A percentile compares a stretch with the other conserved stretches of the same genome.
These are phyloP conservation scores for Chlamydomonas asymmetrica DNA, from an alignment of 139 green algal genomes.

Conservation along the genomic window DNA sequence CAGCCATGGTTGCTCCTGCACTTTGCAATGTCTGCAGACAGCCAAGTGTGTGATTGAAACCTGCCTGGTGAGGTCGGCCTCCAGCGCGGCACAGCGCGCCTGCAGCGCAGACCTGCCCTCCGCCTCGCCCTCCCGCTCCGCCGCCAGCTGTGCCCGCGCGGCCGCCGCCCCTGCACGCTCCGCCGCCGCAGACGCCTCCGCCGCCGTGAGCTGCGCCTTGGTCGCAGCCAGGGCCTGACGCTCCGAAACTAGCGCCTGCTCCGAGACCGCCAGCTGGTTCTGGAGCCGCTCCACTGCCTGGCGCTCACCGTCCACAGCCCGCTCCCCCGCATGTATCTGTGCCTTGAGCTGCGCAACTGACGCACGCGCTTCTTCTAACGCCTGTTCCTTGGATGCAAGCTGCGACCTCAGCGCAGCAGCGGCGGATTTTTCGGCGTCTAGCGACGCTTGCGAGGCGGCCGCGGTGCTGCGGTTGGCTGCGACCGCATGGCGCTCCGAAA, in stretches of 20 bases:
- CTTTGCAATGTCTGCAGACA: no score
- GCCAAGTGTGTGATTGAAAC: no score
- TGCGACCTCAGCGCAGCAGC: background rate
- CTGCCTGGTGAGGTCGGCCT: no score
- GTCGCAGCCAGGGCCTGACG: no score
- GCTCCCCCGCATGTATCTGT: constrained; percentile 19
- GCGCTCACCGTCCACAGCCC: background rate
- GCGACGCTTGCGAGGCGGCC: no score
- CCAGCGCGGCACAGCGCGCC: no score
- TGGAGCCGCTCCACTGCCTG: background rate
- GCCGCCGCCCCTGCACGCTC: background rate
- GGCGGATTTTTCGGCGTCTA: no score
- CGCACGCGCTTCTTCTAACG: background rate
- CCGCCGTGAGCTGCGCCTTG: background rate
- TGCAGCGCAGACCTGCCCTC: background rate
- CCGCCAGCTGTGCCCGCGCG: background rate
- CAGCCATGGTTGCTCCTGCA: no score
- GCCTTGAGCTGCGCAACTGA: constrained; percentile 3
- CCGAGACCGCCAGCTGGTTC: background rate
- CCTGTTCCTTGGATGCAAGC: background rate
- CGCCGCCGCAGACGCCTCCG: background rate
- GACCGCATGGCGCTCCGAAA: no score
- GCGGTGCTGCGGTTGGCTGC: no score
- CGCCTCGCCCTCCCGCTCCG: background rate
- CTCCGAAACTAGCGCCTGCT: no score